These are phyloP conservation scores for Syncephalastrum racemosum DNA, from an alignment of 371 early-diverging fungal species.

Conservation along the genomic window DNA sequence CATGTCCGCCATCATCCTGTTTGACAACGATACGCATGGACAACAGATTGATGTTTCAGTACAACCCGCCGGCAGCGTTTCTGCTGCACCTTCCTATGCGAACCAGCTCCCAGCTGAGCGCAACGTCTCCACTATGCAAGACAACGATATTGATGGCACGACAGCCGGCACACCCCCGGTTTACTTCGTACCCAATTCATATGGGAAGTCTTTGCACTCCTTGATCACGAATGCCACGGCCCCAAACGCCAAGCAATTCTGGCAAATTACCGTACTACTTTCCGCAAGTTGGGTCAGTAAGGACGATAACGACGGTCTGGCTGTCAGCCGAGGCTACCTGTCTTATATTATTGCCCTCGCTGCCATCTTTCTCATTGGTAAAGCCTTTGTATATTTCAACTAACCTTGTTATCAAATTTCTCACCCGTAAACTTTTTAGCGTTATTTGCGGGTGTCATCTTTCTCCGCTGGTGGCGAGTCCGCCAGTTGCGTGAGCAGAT, in stretches of 20 bases:
- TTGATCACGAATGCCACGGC: not conserved
- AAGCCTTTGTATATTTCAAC: not conserved
- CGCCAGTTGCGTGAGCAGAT: conserved; percentile 26
- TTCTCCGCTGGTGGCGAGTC: conserved; percentile 46
- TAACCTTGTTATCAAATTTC: not conserved
- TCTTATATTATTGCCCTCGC: conserved; percentile 41
- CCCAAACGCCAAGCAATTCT: not conserved
- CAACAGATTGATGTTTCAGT: no score
- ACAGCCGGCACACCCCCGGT: conserved; percentile 15
- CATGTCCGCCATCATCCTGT: conserved; percentile 29
- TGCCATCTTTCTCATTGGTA: conserved; percentile 42
- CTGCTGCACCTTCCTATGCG: not conserved
- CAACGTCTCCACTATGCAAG: conserved; percentile 31
- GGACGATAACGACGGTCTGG: conserved; percentile 7
- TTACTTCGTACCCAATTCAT: conserved; percentile 28
- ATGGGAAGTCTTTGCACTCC: conserved; percentile 13
- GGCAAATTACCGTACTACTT: no score
- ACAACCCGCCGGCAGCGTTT: no score
- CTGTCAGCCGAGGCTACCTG: conserved; percentile 31
- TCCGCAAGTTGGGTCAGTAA: not conserved
- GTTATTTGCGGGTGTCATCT: conserved; percentile 29
- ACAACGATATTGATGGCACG: conserved; percentile 24
- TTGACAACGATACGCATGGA: conserved; percentile 24
- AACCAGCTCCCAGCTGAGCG: conserved; percentile 20
- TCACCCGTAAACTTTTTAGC: conserved; percentile 5